A percentile compares a stretch with the other conserved stretches of the same genome.
These are phyloP conservation scores for Acacia crassicarpa DNA, from an alignment of 306 rosid species.

Conservation along the genomic window DNA sequence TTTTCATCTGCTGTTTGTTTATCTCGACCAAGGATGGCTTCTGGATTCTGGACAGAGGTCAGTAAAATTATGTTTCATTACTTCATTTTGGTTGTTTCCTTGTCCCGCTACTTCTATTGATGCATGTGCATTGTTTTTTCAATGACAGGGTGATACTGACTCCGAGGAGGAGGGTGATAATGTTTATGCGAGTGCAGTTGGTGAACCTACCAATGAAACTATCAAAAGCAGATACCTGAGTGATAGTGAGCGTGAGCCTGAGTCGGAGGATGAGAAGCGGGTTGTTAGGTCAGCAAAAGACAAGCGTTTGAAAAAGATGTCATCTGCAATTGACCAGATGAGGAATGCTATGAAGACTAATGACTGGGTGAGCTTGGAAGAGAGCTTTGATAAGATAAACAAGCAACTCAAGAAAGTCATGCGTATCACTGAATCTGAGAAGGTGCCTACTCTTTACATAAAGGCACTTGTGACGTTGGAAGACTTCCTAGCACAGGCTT, in stretches of 20 bases:
- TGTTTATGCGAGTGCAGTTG: slow-evolving; percentile 33
- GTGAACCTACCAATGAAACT: slow-evolving; percentile 36
- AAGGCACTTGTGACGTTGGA: slow-evolving; percentile 93
- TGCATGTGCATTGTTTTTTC: background rate
- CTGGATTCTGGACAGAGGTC: slow-evolving; percentile 61
- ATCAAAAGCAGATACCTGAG: slow-evolving; percentile 47
- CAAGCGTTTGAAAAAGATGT: slow-evolving; percentile 87
- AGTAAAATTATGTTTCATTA: background rate
- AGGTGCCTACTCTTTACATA: slow-evolving; percentile 72
- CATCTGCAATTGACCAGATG: slow-evolving; percentile 86
- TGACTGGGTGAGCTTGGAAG: slow-evolving; percentile 97
- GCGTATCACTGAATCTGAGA: slow-evolving; percentile 86
- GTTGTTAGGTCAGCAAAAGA: slow-evolving; percentile 83
- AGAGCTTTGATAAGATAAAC: slow-evolving; percentile 87
- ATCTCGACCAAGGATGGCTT: slow-evolving; percentile 34
- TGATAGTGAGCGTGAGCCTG: slow-evolving; percentile 56
- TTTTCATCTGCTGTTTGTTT: background rate
- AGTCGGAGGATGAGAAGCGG: slow-evolving; percentile 59
- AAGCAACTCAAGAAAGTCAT: slow-evolving; percentile 69
- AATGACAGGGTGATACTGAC: slow-evolving; percentile 66
- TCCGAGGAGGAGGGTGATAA: slow-evolving; percentile 77
- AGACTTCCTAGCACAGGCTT: slow-evolving; percentile 79
- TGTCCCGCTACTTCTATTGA: background rate
- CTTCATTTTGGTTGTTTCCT: background rate
- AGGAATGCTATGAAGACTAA: slow-evolving; percentile 95